phyloP scores from a whole-genome alignment of 2,329 filamentous ascomycete species.

The Corniculantispora saksenae region DNA sequence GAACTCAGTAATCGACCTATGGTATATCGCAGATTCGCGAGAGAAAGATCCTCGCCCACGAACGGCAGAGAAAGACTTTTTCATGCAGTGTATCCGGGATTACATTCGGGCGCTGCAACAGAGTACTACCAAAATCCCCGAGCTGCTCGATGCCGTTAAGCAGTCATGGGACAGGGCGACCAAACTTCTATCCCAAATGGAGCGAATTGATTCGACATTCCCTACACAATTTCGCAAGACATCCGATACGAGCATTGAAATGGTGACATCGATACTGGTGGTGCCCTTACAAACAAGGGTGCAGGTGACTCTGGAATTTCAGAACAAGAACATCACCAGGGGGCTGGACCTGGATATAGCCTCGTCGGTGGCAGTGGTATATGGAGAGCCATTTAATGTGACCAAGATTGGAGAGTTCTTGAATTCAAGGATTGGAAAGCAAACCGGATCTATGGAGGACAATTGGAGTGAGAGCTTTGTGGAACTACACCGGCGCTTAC shows the following conservation, averaged over 20 bases:
- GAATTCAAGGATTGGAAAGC: slow-evolving; percentile 50
- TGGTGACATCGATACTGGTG: slow-evolving; percentile 65
- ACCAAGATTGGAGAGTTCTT: slow-evolving; percentile 75
- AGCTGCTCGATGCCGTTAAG: slow-evolving; percentile 61
- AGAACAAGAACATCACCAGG: slow-evolving; percentile 44
- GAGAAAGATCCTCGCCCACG: slow-evolving; percentile 55
- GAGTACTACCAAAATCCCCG: slow-evolving; percentile 54
- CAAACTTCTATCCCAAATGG: slow-evolving; percentile 60
- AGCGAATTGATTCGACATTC: slow-evolving; percentile 62
- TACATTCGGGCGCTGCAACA: slow-evolving; percentile 64
- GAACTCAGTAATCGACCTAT: slow-evolving; percentile 65
- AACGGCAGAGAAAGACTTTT: slow-evolving; percentile 71
- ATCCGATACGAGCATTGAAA: slow-evolving; percentile 63
- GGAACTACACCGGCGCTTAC: slow-evolving; percentile 56
- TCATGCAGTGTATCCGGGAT: slow-evolving; percentile 70
- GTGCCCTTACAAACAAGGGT: slow-evolving; percentile 68
- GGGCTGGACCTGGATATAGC: slow-evolving; percentile 56
- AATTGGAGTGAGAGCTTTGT: slow-evolving; percentile 57
- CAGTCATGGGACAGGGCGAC: slow-evolving; percentile 66
- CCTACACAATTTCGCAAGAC: slow-evolving; percentile 65
- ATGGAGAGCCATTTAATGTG: slow-evolving; percentile 77
- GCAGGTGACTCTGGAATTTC: slow-evolving; percentile 60
- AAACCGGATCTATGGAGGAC: slow-evolving; percentile 36
- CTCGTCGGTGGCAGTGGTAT: slow-evolving; percentile 64
- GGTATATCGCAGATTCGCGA: slow-evolving; percentile 65